A percentile compares a stretch with the other conserved stretches of the same genome.
Conservation (phyloP, 345 rosid species). For the Citrus glauca region DNA sequence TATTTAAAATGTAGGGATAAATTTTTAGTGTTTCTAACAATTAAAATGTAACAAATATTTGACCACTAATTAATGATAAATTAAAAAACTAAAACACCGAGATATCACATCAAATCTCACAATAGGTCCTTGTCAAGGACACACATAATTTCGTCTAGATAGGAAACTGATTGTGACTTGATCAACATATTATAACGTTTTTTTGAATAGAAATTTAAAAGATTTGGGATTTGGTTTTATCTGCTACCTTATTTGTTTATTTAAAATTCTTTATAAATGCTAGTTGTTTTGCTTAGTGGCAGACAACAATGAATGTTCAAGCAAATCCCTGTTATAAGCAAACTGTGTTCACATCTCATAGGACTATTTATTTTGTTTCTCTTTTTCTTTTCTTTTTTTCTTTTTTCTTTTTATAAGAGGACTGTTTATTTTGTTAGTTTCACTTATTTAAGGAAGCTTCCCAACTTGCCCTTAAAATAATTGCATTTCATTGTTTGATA, state of each 20-base stretch:
- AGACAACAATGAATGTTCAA: constrained; percentile 5
- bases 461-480: not conserved
- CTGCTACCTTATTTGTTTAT: no score
- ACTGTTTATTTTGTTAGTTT: not conserved
- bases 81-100: not conserved
- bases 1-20: no score
- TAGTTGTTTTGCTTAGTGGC: not conserved
- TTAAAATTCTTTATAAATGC: not conserved
- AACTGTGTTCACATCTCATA: not conserved
- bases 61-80: not conserved
- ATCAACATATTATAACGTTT: not conserved
- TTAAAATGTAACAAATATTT: not conserved
- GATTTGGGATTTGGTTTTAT: not conserved
- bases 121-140: not conserved
- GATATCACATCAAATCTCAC: not conserved
- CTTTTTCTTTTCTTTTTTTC: no score
- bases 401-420: no score
- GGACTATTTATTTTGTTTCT: no score
- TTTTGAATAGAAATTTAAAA: not conserved
- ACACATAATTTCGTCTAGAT: not conserved
- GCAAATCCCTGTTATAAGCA: constrained; percentile 4
- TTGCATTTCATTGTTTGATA: not conserved
- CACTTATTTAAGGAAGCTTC: not conserved
- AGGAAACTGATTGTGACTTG: not conserved
- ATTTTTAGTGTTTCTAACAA: not conserved